These are phyloP conservation scores for Sphagnurus paluster DNA, from an alignment of 1,284 basidiomycete species.

Conservation along the genomic window DNA sequence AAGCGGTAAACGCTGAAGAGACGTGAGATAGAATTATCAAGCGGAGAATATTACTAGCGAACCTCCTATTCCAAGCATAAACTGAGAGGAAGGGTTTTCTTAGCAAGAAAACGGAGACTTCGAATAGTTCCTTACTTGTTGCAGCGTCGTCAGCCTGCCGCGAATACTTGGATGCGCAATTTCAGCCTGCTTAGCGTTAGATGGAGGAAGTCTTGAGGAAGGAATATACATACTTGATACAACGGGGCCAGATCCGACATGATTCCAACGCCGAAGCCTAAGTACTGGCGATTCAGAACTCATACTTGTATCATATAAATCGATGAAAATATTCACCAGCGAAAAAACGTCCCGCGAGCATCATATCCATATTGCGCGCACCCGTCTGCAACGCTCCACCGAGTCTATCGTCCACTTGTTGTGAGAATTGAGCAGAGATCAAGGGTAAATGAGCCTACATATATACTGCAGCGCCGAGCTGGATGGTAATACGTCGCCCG, in stretches of 20 bases:
- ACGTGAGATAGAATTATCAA: not conserved
- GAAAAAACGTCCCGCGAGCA: constrained; percentile 65
- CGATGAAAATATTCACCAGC: constrained; percentile 34
- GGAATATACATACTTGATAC: constrained; percentile 38
- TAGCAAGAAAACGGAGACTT: too few species aligned
- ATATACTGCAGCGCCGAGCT: constrained; percentile 37
- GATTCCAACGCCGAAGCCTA: constrained; percentile 46
- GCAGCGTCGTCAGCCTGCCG: constrained; percentile 60
- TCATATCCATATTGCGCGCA: constrained; percentile 55
- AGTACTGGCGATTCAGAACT: not conserved
- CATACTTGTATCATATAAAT: not conserved
- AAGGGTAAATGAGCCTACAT: constrained; percentile 26
- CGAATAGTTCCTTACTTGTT: constrained; percentile 37
- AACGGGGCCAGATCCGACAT: constrained; percentile 58
- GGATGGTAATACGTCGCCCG: constrained; percentile 39
- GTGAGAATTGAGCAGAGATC: constrained; percentile 9
- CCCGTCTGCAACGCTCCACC: constrained; percentile 55
- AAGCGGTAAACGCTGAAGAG: constrained; percentile 40
- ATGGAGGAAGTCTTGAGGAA: not conserved
- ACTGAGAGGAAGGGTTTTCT: constrained; percentile 22
- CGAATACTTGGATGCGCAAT: constrained; percentile 66
- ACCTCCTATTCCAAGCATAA: constrained; percentile 45
- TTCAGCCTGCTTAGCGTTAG: constrained; percentile 37
- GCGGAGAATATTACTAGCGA: too few species aligned
- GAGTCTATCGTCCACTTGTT: constrained; percentile 35